Percentiles rank a stretch among this genome's conserved stretches.
Evolutionary conservation across 2,329 filamentous ascomycete species (phyloP).

Genomic region (Fusarium sp.): DNA sequence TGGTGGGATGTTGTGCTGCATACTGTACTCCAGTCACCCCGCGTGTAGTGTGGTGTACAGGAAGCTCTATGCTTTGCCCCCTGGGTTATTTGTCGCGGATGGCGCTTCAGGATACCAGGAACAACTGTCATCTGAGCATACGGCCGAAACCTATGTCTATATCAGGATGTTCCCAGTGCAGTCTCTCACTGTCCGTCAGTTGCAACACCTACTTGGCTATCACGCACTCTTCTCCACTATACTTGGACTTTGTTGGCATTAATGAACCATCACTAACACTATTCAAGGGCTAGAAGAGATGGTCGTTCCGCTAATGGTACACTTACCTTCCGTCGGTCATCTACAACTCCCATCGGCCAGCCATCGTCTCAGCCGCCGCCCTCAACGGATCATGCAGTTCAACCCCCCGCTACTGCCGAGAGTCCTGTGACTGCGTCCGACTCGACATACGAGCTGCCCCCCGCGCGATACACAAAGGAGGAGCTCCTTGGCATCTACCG

Average conservation of each 20-base stretch:
- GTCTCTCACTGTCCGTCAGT: background rate
- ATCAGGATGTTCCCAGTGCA: background rate
- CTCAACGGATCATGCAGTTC: constrained; percentile 55
- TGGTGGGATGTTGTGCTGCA: constrained; percentile 36
- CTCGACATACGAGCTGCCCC: constrained; percentile 51
- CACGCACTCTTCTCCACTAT: constrained; percentile 20
- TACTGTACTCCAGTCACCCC: constrained; percentile 33
- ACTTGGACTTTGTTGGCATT: background rate
- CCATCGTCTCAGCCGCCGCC: constrained; percentile 53
- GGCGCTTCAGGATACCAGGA: constrained; percentile 3
- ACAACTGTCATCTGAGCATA: background rate
- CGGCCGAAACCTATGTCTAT: background rate
- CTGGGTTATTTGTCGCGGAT: constrained; percentile 26
- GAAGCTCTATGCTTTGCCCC: constrained; percentile 12
- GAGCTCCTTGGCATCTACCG: constrained; percentile 82
- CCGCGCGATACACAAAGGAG: constrained; percentile 79
- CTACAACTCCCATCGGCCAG: constrained; percentile 65
- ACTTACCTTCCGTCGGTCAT: constrained; percentile 72
- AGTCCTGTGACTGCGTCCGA: constrained; percentile 48
- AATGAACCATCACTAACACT: constrained; percentile 25
- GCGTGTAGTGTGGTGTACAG: constrained; percentile 29
- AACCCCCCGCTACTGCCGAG: constrained; percentile 52
- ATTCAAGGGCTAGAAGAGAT: constrained; percentile 68
- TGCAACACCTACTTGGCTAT: constrained; percentile 3
- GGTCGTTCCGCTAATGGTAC: constrained; percentile 71